Conservation (phyloP, 129 eudicot species). For the Cynara cardunculus region DNA sequence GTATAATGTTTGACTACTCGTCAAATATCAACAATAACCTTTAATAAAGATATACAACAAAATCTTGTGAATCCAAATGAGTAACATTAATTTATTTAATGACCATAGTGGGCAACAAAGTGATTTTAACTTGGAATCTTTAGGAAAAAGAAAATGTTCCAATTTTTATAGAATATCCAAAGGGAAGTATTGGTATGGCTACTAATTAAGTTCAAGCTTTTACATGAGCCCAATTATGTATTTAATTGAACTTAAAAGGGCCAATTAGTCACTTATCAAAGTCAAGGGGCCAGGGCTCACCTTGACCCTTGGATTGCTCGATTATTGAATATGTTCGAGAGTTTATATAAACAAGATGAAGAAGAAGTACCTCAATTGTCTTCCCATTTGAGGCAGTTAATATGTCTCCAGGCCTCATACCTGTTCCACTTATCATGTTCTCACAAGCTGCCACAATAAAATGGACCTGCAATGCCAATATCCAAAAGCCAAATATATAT, state of each 20-base stretch:
- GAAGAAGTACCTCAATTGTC: constrained; percentile 82
- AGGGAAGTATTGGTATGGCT: background rate
- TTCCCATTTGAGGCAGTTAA: constrained; percentile 97
- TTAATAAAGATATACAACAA: background rate
- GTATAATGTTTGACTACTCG: no score
- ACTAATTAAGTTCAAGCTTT: background rate
- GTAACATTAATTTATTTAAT: no score
- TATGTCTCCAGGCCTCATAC: constrained; percentile 98
- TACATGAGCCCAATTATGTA: background rate
- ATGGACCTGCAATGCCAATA: constrained; percentile 65
- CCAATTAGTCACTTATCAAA: constrained; percentile 1
- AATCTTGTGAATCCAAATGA: background rate
- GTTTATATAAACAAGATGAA: background rate
- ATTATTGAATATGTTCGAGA: background rate
- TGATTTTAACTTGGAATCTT: background rate
- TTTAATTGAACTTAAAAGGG: background rate
- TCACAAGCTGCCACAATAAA: constrained; percentile 98
- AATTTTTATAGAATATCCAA: background rate
- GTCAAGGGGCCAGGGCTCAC: background rate
- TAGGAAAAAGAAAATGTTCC: background rate
- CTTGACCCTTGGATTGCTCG: background rate
- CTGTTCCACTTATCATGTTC: constrained; percentile 97
- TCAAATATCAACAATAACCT: no score
- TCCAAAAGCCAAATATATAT: background rate
- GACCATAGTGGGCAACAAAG: background rate